Conservation (phyloP, 805 yeast species). For the Candida nemodendra region DNA sequence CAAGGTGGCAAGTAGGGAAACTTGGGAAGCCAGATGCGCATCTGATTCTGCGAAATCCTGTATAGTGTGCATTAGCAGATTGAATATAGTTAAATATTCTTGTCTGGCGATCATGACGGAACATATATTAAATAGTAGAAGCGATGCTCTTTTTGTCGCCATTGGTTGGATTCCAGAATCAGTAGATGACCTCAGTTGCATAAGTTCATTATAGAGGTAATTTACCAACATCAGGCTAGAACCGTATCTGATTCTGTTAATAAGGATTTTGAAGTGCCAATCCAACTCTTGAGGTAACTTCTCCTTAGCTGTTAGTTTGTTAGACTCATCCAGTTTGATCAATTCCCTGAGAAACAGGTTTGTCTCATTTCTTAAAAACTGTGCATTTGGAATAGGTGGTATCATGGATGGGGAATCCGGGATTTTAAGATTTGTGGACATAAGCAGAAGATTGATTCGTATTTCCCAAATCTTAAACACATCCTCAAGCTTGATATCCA, state of each 20-base stretch:
- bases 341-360: conserved; percentile 28
- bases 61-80: conserved; percentile 17
- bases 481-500: conserved; percentile 27
- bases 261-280: conserved; percentile 28
- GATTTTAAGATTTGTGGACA: conserved; percentile 14
- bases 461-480: conserved; percentile 45
- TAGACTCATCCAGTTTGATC: conserved; percentile 15
- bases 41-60: conserved; percentile 5
- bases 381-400: conserved; percentile 28
- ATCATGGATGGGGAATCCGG: conserved; percentile 16
- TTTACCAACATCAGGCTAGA: conserved; percentile 43
- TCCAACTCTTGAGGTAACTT: conserved; percentile 19
- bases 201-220: conserved; percentile 42
- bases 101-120: conserved; percentile 28
- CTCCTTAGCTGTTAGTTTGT: conserved; percentile 8
- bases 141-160: conserved; percentile 5
- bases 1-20: conserved; percentile 13
- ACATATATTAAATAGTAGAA: conserved; percentile 21
- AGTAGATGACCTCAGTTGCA: conserved; percentile 33
- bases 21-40: conserved; percentile 8
- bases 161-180: conserved; percentile 64
- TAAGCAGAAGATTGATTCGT: conserved; percentile 24
- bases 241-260: conserved; percentile 42
- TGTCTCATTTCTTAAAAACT: conserved; percentile 29
- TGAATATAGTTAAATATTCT: conserved; percentile 27